Base-by-base conservation (phyloP, 176 grass and related monocot species). In the Avena insularis region DNA sequence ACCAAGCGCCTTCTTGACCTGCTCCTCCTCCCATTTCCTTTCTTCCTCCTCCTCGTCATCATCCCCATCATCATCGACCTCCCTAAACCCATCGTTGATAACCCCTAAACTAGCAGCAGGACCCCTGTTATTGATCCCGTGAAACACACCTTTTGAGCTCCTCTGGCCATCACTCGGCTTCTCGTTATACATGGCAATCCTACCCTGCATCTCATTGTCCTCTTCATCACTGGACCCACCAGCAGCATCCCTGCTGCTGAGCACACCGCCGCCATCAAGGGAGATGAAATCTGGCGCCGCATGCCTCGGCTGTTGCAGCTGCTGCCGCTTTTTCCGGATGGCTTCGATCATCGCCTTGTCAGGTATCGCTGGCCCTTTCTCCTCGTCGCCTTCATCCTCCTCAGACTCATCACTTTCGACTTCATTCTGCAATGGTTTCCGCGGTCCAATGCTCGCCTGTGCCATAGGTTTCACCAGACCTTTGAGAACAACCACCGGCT, bases 1-100 rank as follows among this genome's bases (percentile, higher is more conserved):
- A 29, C 94, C 89, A 71, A 96, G 86, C 33, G 83, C 97, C 80
- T 99, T 99, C 77, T 91, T 94, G 64, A 96, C 90, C 57, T 99
- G 97, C 66, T 93, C 97, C 71, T 98, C 96, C 90, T 99, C 94
- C 97, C 97, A 96, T 73, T 87, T 99, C 82, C 94, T 94, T 72
- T 96, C 93, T 87, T 96, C 93, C 79, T 94, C 96, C 5, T 95
- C 96, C 0, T 95, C 90, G 1, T 96, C 94, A 4, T 90, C 92
- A 5, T 84, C 96, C 57, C 15, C 68, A 54, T 75, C 86, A 75
- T 85, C 83, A 15, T 75, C 87, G 68, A 84, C 86, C 33, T 88
- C 83, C 80, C 36, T 89, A 10, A 83, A 86, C 59, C 84, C 83
- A 78, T 67, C 78, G 80, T 83, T 89, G 40, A 83, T 58, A 72